Percentiles rank a stretch among this genome's conserved stretches.
phyloP scores from a whole-genome alignment of 352 stramenopile species.

The Phytopythium helicoides region DNA sequence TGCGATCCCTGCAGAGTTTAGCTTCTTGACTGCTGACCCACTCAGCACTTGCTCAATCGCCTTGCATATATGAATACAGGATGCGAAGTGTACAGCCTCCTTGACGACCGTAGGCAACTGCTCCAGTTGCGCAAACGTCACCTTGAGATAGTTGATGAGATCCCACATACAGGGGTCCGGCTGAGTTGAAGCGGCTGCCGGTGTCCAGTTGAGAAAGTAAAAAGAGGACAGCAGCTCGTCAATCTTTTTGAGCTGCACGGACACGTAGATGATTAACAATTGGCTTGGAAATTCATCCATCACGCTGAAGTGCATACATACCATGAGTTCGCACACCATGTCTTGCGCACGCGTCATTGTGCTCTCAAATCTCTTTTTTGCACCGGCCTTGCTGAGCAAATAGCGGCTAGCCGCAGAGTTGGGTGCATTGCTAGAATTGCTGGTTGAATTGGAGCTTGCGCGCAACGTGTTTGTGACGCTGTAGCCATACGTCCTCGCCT shows the following conservation, averaged over 20 bases:
- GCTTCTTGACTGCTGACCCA: slow-evolving; percentile 55
- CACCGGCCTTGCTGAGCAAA: slow-evolving; percentile 56
- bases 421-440: neutral
- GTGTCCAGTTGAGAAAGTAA: slow-evolving; percentile 78
- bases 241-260: slow-evolving; percentile 72
- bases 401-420: slow-evolving; percentile 11
- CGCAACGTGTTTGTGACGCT: slow-evolving; percentile 66
- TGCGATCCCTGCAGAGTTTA: slow-evolving; percentile 65
- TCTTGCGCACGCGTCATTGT: slow-evolving; percentile 77
- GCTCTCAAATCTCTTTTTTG: slow-evolving; percentile 83
- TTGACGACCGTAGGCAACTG: slow-evolving; percentile 54
- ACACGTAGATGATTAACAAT: neutral
- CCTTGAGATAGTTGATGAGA: slow-evolving; percentile 83
- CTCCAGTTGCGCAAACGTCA: slow-evolving; percentile 65
- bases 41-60: slow-evolving; percentile 68
- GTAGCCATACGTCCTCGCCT: slow-evolving; percentile 64
- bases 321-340: slow-evolving; percentile 84
- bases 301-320: slow-evolving; percentile 14
- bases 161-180: slow-evolving; percentile 81
- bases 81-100: slow-evolving; percentile 74
- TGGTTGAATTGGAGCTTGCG: slow-evolving; percentile 12
- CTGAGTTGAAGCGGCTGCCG: slow-evolving; percentile 48
- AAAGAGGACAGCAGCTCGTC: slow-evolving; percentile 73
- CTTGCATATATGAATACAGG: slow-evolving; percentile 77
- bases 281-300: neutral